Conservation (phyloP, 23 red algal genomes). For the Gracilaria caudata region DNA sequence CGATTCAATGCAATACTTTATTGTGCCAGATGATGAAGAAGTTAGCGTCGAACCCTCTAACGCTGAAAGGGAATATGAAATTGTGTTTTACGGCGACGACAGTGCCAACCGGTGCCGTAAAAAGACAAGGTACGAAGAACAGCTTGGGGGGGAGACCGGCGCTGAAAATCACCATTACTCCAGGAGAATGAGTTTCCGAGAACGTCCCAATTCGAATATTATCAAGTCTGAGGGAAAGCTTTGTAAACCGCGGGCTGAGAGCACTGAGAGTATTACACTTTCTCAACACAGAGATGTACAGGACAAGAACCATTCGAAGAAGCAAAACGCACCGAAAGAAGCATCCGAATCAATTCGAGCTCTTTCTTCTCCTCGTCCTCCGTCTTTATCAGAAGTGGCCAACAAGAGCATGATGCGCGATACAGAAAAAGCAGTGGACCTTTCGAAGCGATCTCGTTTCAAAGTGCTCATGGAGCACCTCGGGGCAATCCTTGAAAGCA, state of each 20-base stretch:
- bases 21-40: constrained; percentile 1
- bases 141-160: background rate
- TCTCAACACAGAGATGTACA: constrained; percentile 1
- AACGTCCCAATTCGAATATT: background rate
- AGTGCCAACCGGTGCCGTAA: background rate
- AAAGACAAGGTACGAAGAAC: background rate
- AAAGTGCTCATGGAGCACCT: constrained; percentile 32
- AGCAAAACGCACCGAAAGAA: constrained; percentile 5
- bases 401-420: constrained; percentile 34
- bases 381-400: constrained; percentile 26
- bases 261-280: background rate
- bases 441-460: constrained; percentile 10
- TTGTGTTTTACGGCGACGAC: background rate
- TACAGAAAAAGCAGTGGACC: background rate
- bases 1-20: constrained; percentile 10
- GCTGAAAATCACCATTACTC: background rate
- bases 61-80: background rate
- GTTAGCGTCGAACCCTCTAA: background rate
- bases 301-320: too few species aligned
- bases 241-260: background rate
- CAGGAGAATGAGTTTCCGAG: background rate
- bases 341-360: background rate
- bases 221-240: background rate
- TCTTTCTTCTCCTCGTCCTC: constrained; percentile 13
- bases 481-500: constrained; percentile 9